These are phyloP conservation scores for Chlorencoelia australis DNA, from an alignment of 2,329 filamentous ascomycete species.

Conservation along the genomic window DNA sequence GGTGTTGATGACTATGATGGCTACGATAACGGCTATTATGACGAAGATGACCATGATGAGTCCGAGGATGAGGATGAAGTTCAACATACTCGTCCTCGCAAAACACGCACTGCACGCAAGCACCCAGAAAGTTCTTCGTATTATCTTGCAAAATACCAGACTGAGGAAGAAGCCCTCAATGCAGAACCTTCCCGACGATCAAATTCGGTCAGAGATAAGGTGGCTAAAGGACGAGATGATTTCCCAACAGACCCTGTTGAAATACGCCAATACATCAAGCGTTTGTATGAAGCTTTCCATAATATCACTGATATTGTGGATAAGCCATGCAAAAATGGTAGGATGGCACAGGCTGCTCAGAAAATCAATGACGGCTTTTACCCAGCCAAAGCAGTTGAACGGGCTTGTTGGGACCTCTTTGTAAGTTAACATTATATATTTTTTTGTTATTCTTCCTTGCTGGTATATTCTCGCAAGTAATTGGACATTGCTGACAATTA, in stretches of 20 bases:
- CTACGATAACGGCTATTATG: neutral
- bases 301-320: constrained; percentile 12
- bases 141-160: too few relatives aligned
- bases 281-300: constrained; percentile 13
- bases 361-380: constrained; percentile 10
- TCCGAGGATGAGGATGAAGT: neutral
- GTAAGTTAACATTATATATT: constrained; percentile 7
- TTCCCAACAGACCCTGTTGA: neutral
- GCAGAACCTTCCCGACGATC: too few relatives aligned
- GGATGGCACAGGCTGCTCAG: constrained; percentile 11
- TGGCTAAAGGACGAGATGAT: too few relatives aligned
- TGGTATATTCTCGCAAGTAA: too few relatives aligned
- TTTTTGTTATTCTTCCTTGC: too few relatives aligned
- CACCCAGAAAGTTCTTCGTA: neutral
- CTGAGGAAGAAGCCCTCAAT: too few relatives aligned
- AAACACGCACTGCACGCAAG: too few relatives aligned
- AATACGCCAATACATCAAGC: constrained; percentile 3
- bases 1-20: neutral
- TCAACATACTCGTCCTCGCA: too few relatives aligned
- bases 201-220: too few relatives aligned
- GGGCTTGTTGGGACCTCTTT: constrained; percentile 15
- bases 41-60: neutral
- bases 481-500: too few relatives aligned
- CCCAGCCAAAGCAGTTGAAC: constrained; percentile 7
- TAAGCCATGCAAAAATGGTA: constrained; percentile 14